Base-by-base conservation (phyloP, 2,329 filamentous ascomycete species). In the Cladosporium colombiae region DNA sequence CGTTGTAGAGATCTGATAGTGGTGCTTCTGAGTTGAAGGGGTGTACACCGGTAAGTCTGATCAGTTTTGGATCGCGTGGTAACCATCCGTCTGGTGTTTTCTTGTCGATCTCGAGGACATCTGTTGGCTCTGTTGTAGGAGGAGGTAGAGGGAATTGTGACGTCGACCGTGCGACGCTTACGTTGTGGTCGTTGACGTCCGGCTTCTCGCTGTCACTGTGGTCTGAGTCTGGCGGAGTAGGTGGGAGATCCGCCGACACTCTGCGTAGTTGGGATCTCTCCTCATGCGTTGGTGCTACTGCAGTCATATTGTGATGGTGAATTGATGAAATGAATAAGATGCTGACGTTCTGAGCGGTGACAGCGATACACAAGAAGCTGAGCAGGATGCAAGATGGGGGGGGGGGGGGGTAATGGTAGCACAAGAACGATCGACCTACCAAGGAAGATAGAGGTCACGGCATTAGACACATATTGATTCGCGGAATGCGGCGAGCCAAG, bases 1-100 rank as follows among this genome's bases (percentile, higher is more conserved):
- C 83, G 66, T 94, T 85, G 77, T 88, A 97, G 0, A 97, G 81
- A 18, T 88, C 87, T 64, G 87, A 91, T 10, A 97, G 80, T 0
- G 93, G 93, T 11, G 93, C 86, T 78, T 97, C 93, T 58, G 91
- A 89, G 72, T 97, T 97, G 82, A 96, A 96, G 0, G 93, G 93
- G 77, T 97, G 93, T 6, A 91, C 85, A 27, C 93, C 93, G 13
- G 93, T 97, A 16, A 97, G 82, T 60, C 93, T 86, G 69, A 97
- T 95, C 18, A 97, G 82, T 49, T 93, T 85, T 0, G 90, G 83
- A 78, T 97, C 93, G 76, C 93, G 85, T 25, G 88, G 84, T 23
- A 97, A 91, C 81, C 94, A 91, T 70, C 79, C 82, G 74, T 97
- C 93, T 10, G 93, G 93, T 0, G 93, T 97, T 68, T 90, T 89